Evolutionary conservation across 176 grass and related monocot species (phyloP), one percentile per base, ranked within the genome.

Genomic region (Eremochloa ophiuroides): DNA sequence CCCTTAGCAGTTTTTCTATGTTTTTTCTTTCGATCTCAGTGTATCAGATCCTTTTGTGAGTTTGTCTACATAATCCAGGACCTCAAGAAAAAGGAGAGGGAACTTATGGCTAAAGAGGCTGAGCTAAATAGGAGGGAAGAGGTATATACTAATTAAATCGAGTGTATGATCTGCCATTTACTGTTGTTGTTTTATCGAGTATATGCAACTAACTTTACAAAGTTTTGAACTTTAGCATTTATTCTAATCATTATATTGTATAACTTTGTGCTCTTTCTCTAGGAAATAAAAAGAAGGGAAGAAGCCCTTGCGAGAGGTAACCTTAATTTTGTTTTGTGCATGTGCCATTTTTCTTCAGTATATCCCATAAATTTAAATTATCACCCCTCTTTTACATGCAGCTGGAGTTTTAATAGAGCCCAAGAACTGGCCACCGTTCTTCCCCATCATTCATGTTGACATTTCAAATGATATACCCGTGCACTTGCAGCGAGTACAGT

Each of bases 351-450:
- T 60, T 48, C 13, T 9, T 68, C 3, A 42, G 12, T 34, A 59
- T 17, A 28, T 14, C 20, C 10, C 69, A 31, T 50, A 10, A 65
- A 5, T 76, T 34, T 50, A 13, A 18, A 59, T 26, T 3, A 2
- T 41, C 27, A 22, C 4, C 34, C 20, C 2, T 68, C 15, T 75
- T 85, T 42, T 41, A 76, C 42, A 43, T 13, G 41, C 88, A 94
- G 92, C 83, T 27, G 92, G 92, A 33, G 69, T 94, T 46, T 1
- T 84, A 17, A 74, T 88, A 62, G 88, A 94, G 76, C 65, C 74
- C 13, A 94, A 65, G 77, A 94, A 94, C 58, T 94, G 88, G 88
- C 92, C 92, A 50, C 80, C 88, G 0, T 91, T 94, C 82, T 94
- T 91, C 14, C 92, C 92, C 14, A 18, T 94, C 62, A 94, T 94